Evolutionary conservation across 495 filamentous ascomycete genomes (phyloP).

Genomic region (Aspergillus olivimuriae): DNA sequence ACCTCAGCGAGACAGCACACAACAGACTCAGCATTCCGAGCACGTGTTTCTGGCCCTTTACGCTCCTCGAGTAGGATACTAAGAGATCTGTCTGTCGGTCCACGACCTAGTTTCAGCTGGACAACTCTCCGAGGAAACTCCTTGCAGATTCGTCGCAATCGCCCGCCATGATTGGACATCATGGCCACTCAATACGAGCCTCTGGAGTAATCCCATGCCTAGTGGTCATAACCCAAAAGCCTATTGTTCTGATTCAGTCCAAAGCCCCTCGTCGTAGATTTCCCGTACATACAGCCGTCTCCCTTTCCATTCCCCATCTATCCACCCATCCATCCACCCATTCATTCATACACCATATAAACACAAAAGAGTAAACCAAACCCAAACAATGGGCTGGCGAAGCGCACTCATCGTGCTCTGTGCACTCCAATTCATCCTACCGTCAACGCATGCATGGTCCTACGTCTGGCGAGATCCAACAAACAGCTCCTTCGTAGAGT

Average conservation of each 20-base stretch:
- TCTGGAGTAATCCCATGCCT: not conserved
- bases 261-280: not conserved
- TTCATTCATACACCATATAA: not conserved
- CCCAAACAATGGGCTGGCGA: not conserved
- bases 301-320: not conserved
- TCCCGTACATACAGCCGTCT: not conserved
- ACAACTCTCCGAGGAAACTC: not conserved
- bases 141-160: not conserved
- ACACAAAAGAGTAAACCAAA: not conserved
- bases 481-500: not conserved
- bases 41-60: too few relatives aligned
- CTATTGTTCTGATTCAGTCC: not conserved
- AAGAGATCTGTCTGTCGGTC: too few relatives aligned
- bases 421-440: not conserved
- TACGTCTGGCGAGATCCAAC: not conserved
- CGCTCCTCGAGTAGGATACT: too few relatives aligned
- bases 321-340: not conserved
- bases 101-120: not conserved
- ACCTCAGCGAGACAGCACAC: too few relatives aligned
- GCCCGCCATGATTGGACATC: not conserved
- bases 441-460: not conserved
- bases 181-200: not conserved
- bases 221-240: not conserved
- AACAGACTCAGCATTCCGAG: too few relatives aligned
- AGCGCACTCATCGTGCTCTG: not conserved